phyloP scores from a whole-genome alignment of 164 flowering plant species.

The Piper longum region DNA sequence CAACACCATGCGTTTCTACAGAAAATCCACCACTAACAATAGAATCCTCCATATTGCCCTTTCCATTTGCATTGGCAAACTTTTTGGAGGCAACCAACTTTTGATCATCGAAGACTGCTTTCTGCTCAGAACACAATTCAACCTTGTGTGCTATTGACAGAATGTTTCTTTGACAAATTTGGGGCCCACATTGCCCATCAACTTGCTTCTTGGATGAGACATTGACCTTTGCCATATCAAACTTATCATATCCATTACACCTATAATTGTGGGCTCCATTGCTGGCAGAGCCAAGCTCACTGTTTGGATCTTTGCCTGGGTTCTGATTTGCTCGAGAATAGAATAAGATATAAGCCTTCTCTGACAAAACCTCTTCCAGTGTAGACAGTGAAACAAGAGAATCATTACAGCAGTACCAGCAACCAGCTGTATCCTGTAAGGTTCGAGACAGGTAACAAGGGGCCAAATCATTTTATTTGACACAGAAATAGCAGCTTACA shows the following conservation, averaged over 20 bases:
- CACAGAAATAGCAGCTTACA: background rate
- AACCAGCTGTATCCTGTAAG: slow-evolving; percentile 65
- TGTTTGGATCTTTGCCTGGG: slow-evolving; percentile 13
- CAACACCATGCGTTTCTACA: slow-evolving; percentile 13
- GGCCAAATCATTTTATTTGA: background rate
- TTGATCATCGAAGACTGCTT: slow-evolving; percentile 21
- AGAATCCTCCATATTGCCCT: slow-evolving; percentile 21
- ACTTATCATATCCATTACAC: slow-evolving; percentile 31
- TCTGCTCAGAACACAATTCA: slow-evolving; percentile 23
- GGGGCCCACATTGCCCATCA: slow-evolving; percentile 13
- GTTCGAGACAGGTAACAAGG: slow-evolving; percentile 1
- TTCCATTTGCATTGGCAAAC: slow-evolving; percentile 23
- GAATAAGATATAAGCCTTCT: slow-evolving; percentile 89
- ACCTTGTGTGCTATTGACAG: slow-evolving; percentile 20
- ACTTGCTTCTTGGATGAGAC: slow-evolving; percentile 15
- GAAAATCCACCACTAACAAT: slow-evolving; percentile 11
- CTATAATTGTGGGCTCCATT: slow-evolving; percentile 25
- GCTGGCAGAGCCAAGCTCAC: slow-evolving; percentile 16
- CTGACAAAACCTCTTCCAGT: slow-evolving; percentile 79
- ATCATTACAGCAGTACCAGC: slow-evolving; percentile 98
- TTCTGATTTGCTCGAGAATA: slow-evolving; percentile 67
- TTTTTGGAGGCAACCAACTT: slow-evolving; percentile 23
- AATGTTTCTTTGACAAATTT: slow-evolving; percentile 15
- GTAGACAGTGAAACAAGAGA: slow-evolving; percentile 52
- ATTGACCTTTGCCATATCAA: slow-evolving; percentile 14